Base-by-base conservation (phyloP, 129 eudicot species). In the Flaveria bidentis region DNA sequence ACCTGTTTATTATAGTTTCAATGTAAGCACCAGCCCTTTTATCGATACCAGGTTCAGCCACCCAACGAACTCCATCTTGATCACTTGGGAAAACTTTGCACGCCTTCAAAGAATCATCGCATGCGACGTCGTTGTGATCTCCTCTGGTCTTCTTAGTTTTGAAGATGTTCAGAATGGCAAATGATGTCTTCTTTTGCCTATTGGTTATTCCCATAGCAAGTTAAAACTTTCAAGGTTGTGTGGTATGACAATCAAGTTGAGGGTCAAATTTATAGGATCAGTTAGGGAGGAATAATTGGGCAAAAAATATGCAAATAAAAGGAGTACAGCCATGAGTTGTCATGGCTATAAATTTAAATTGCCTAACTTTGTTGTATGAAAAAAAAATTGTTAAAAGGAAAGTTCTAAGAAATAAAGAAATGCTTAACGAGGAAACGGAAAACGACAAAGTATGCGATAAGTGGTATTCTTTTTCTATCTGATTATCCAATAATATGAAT, bases 21-120 rank as follows among this genome's bases (percentile, higher is more conserved):
- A 80, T 80, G 41, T 80, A 80, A 5, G 84, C 84, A 45, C 80
- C 68, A 2, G 84, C 80, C 16, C 80, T 58, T 75, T 69, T 74
- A 69, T 80, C 84, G 70, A 80, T 80, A 9, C 80, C 84, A 67
- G 84, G 84, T 74, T 80, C 80, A 10, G 84, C 84, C 66, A 80
- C 84, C 80, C 80, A 70, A 67, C 84, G 84, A 74, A 16, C 80
- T 57, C 84, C 84, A 47, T 80, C 84, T 67, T 80, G 84, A 74
- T 80, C 84, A 44, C 84, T 80, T 15, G 80, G 53, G 57, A 74
- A 80, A 4, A 80, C 84, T 74, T 69, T 80, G 71, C 67, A 80
- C 14, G 65, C 71, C 63, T 67, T 74, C 33, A 74, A 22, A 46
- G 69, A 49, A 55, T 80, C 79, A 26, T 55, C 76, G 11, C 67